Conservation (phyloP, 129 eudicot genomes). For the Apium graveolens region DNA sequence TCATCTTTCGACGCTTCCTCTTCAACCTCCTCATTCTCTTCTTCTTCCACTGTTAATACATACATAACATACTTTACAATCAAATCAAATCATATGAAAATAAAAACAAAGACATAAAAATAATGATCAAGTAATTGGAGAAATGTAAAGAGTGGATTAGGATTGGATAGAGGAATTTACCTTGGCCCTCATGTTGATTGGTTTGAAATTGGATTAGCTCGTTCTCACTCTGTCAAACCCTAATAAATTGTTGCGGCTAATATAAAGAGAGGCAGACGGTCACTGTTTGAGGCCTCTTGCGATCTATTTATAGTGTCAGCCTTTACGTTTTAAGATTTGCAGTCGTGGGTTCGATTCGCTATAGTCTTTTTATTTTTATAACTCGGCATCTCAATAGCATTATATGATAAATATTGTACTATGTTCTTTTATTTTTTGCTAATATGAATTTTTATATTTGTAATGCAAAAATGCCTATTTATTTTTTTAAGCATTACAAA, state of each 20-base stretch:
- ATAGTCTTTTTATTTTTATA: too few species aligned
- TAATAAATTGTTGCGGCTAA: conserved; percentile 4
- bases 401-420: too few species aligned
- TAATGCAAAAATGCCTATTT: too few species aligned
- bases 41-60: conserved; percentile 41
- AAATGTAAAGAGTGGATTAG: neutral
- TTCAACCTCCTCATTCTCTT: conserved; percentile 56
- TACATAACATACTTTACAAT: neutral
- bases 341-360: neutral
- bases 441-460: too few species aligned
- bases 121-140: too few species aligned
- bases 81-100: too few species aligned
- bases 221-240: conserved; percentile 17
- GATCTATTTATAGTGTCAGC: neutral
- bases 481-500: too few species aligned
- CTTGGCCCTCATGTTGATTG: conserved; percentile 45
- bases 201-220: neutral
- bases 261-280: neutral
- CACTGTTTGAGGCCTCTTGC: neutral
- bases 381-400: too few species aligned
- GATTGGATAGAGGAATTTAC: neutral
- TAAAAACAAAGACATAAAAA: too few species aligned
- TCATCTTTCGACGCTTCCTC: conserved; percentile 65
- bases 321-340: neutral
- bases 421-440: too few species aligned